Evolutionary conservation across 1,139 yeast species (phyloP).

Genomic region (Zygosaccharomyces pseudobailii): DNA sequence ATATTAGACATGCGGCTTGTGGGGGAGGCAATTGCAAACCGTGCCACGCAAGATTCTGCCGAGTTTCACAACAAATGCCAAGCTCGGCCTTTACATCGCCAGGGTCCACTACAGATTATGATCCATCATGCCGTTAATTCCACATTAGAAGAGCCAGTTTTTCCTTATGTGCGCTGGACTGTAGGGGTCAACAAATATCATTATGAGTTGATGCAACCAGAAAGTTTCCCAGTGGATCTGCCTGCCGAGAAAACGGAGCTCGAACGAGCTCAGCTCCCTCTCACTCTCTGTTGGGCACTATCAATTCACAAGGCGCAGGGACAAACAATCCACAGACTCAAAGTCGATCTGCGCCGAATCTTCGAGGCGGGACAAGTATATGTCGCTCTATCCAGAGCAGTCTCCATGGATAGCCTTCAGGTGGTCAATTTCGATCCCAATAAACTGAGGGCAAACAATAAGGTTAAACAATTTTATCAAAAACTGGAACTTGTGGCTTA

Average conservation of each 20-base stretch:
- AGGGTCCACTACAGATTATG: constrained; percentile 32
- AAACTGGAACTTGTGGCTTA: constrained; percentile 34
- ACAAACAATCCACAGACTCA: constrained; percentile 74
- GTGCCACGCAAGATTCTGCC: constrained; percentile 17
- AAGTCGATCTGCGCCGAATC: constrained; percentile 63
- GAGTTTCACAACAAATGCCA: constrained; percentile 26
- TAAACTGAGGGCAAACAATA: constrained; percentile 59
- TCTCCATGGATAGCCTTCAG: constrained; percentile 65
- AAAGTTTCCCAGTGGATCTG: constrained; percentile 31
- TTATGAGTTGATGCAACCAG: constrained; percentile 29
- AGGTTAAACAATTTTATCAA: constrained; percentile 63
- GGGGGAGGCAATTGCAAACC: constrained; percentile 31
- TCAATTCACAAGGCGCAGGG: constrained; percentile 93
- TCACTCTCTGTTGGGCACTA: constrained; percentile 80
- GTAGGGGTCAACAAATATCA: constrained; percentile 21
- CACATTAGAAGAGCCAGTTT: constrained; percentile 22
- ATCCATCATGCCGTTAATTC: constrained; percentile 37
- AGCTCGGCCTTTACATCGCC: constrained; percentile 18
- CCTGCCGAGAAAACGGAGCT: constrained; percentile 31
- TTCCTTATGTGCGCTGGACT: constrained; percentile 57
- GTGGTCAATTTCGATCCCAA: constrained; percentile 62
- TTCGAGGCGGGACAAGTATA: constrained; percentile 87
- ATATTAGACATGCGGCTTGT: constrained; percentile 34
- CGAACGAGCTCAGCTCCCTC: constrained; percentile 61
- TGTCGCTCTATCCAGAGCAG: constrained; percentile 89